Conservation (phyloP, 75 land plant species). For the Picea sitchensis region DNA sequence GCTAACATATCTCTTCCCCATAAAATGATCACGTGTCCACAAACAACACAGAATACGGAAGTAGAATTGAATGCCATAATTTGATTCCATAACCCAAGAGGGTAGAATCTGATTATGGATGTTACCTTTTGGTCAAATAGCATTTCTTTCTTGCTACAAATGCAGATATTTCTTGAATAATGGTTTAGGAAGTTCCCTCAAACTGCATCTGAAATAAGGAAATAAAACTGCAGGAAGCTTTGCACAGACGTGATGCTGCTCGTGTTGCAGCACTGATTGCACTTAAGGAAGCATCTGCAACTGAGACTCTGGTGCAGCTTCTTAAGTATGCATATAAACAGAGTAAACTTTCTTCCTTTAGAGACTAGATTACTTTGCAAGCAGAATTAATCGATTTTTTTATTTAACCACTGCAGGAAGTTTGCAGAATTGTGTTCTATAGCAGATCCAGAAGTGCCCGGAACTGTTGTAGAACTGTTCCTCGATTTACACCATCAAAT, state of each 20-base stretch:
- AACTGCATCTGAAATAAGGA: background rate
- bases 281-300: conserved; percentile 12
- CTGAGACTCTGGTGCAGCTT: conserved; percentile 6
- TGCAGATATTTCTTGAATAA: too few relatives aligned
- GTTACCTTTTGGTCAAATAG: too few relatives aligned
- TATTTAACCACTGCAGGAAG: background rate
- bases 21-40: background rate
- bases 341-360: background rate
- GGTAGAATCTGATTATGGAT: too few relatives aligned
- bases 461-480: conserved; percentile 4
- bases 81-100: too few relatives aligned
- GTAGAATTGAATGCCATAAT: too few relatives aligned
- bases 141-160: too few relatives aligned
- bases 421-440: conserved; percentile 8
- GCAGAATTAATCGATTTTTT: background rate
- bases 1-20: background rate
- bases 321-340: conserved; percentile 2
- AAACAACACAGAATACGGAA: background rate
- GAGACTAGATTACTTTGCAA: too few relatives aligned
- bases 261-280: conserved; percentile 7
- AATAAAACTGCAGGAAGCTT: conserved; percentile 13
- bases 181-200: too few relatives aligned
- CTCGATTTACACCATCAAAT: conserved; percentile 7
- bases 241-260: conserved; percentile 10
- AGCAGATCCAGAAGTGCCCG: conserved; percentile 7